These are phyloP conservation scores for Setaria italica DNA, from an alignment of 202 grass and related monocot genomes.

Conservation along the genomic window DNA sequence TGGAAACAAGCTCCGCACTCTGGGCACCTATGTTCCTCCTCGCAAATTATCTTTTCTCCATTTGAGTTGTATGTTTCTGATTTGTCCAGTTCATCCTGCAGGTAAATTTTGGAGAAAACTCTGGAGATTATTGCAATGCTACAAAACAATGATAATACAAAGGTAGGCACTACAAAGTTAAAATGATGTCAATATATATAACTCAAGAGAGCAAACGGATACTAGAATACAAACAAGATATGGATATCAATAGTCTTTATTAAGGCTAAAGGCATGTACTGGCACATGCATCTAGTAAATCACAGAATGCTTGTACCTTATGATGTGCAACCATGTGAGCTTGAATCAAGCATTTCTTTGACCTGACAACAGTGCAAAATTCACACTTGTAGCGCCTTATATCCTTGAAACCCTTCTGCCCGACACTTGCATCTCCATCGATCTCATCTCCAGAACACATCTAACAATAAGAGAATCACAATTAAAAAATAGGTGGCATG, in stretches of 20 bases:
- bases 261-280: background rate
- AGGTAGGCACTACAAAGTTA: background rate
- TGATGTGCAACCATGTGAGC: slow-evolving; percentile 72
- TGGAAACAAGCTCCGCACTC: slow-evolving; percentile 73
- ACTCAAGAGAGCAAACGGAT: too few species aligned
- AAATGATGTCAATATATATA: background rate
- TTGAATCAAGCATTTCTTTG: slow-evolving; percentile 72
- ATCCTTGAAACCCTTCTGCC: slow-evolving; percentile 45
- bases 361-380: slow-evolving; percentile 72
- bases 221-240: background rate
- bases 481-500: background rate
- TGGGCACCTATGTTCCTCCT: slow-evolving; percentile 53
- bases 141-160: background rate
- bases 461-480: slow-evolving; percentile 27
- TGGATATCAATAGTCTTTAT: background rate
- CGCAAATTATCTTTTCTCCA: slow-evolving; percentile 49
- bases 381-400: slow-evolving; percentile 80
- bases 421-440: background rate
- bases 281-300: background rate
- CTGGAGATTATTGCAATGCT: background rate
- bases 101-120: slow-evolving; percentile 20
- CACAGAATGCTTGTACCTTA: slow-evolving; percentile 49
- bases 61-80: slow-evolving; percentile 49
- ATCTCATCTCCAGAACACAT: slow-evolving; percentile 51
- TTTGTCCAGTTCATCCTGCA: slow-evolving; percentile 63